Percentiles rank a stretch among this genome's conserved stretches.
phyloP scores from a whole-genome alignment of 345 rosid genomes.

The Eucalyptus curtisii region DNA sequence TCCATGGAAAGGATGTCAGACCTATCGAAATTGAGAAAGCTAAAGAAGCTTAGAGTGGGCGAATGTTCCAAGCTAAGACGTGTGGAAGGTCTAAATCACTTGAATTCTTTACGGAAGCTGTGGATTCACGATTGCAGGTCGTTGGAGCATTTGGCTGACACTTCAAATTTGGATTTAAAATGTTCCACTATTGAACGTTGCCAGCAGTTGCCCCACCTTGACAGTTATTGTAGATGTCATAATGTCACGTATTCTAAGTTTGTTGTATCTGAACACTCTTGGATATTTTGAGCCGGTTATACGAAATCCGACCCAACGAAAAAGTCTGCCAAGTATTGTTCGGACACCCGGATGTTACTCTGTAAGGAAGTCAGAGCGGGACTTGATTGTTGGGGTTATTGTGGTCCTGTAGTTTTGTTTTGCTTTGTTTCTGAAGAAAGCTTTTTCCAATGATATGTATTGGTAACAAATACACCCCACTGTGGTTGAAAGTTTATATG shows the following conservation, averaged over 20 bases:
- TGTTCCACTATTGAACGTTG: not conserved
- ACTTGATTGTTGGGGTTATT: not conserved
- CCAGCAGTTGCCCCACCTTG: not conserved
- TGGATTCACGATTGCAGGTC: not conserved
- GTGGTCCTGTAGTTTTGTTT: not conserved
- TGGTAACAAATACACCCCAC: not conserved
- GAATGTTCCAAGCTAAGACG: not conserved
- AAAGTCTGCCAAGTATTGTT: not conserved
- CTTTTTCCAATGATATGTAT: not conserved
- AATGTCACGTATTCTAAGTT: not conserved
- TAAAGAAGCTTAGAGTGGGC: not conserved
- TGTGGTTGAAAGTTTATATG: not conserved
- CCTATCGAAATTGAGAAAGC: not conserved
- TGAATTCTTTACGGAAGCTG: not conserved
- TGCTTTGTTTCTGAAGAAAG: not conserved
- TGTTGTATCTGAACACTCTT: not conserved
- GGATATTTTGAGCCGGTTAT: not conserved
- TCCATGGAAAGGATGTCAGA: not conserved
- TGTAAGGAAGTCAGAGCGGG: not conserved
- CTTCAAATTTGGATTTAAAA: not conserved
- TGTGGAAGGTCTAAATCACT: not conserved
- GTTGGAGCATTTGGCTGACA: not conserved
- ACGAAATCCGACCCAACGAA: not conserved
- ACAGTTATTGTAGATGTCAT: not conserved
- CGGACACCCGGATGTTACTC: not conserved